These are phyloP conservation scores for Colletotrichum caudatum DNA, from an alignment of 2,329 filamentous ascomycete species.

Conservation along the genomic window DNA sequence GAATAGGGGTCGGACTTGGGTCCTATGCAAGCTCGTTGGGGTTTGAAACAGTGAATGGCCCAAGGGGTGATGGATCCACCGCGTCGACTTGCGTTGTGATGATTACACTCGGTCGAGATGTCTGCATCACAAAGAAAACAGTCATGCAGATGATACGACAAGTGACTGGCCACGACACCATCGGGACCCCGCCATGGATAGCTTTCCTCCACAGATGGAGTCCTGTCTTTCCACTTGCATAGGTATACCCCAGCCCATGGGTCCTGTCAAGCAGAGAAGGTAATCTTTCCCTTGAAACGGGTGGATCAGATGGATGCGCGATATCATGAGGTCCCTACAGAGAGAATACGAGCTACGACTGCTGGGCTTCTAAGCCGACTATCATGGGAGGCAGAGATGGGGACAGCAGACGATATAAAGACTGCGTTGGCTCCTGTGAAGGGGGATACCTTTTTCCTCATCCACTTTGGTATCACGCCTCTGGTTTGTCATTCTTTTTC, in stretches of 20 bases:
- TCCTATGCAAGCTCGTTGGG: not conserved
- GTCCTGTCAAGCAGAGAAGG: not conserved
- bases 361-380: not conserved
- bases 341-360: not conserved
- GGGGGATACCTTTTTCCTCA: not conserved
- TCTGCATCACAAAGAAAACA: not conserved
- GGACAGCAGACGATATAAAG: not conserved
- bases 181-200: not conserved
- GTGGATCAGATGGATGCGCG: not conserved
- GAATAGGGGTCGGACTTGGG: not conserved
- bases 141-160: not conserved
- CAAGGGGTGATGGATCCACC: not conserved
- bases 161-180: not conserved
- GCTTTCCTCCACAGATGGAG: not conserved
- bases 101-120: not conserved
- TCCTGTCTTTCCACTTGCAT: not conserved
- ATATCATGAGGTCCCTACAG: not conserved
- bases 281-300: not conserved
- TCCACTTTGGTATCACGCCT: not conserved
- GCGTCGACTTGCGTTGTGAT: not conserved
- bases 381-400: not conserved
- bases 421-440: not conserved
- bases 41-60: not conserved
- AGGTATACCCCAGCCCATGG: not conserved
- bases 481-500: conserved; percentile 1